Conservation (phyloP, 2,329 filamentous ascomycete genomes). For the Anthostomella pinea region DNA sequence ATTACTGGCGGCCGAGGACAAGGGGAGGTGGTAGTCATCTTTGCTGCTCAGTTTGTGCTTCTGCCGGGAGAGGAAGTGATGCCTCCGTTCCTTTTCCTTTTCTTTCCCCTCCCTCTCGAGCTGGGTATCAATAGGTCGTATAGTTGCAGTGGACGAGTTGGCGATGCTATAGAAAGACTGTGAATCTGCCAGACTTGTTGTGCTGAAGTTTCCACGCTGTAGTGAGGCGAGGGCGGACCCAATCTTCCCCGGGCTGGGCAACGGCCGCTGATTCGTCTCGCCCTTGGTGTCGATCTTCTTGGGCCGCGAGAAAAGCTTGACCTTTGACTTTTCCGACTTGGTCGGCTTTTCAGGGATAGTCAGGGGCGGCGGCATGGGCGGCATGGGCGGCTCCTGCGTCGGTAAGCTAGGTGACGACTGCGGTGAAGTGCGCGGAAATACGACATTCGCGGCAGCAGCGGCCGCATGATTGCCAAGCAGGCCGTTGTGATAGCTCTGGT, state of each 20-base stretch:
- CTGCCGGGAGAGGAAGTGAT: constrained; percentile 75
- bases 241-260: constrained; percentile 72
- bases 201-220: constrained; percentile 67
- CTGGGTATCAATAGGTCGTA: constrained; percentile 59
- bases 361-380: constrained; percentile 37
- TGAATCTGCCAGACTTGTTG: constrained; percentile 66
- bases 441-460: constrained; percentile 69
- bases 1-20: constrained; percentile 75
- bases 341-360: constrained; percentile 54
- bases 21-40: constrained; percentile 68
- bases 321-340: constrained; percentile 70
- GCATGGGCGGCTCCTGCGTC: constrained; percentile 28
- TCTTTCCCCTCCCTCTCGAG: constrained; percentile 47
- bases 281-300: constrained; percentile 72
- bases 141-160: constrained; percentile 76
- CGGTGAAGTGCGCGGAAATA: constrained; percentile 62
- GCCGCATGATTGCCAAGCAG: constrained; percentile 57
- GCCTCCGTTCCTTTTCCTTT: constrained; percentile 73
- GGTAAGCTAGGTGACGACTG: constrained; percentile 49
- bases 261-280: constrained; percentile 61
- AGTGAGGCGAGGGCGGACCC: constrained; percentile 64
- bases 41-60: constrained; percentile 74
- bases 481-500: constrained; percentile 58
- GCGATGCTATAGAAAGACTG: constrained; percentile 68
- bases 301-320: constrained; percentile 77